phyloP scores from a whole-genome alignment of 495 filamentous ascomycete species.

The Daldinia bambusicola region DNA sequence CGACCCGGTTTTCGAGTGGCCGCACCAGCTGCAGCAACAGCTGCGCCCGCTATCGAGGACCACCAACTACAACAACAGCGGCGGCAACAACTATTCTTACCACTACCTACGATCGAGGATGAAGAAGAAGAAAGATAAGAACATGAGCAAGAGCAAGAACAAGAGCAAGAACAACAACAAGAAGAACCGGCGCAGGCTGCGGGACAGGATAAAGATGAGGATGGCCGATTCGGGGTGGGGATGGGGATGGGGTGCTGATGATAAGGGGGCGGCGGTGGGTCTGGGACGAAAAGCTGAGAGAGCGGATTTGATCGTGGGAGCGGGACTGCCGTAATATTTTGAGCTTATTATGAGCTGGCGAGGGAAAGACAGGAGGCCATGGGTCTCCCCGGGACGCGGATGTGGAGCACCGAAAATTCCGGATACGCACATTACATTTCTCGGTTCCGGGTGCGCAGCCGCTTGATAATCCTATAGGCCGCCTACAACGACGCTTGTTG shows the following conservation, averaged over 20 bases:
- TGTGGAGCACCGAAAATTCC: slow-evolving; percentile 4
- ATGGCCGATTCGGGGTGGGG: not conserved
- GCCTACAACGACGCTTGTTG: not conserved
- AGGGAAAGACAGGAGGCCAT: not conserved
- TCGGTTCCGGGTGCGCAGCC: slow-evolving; percentile 5
- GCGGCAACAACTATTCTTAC: no score
- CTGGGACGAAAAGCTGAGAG: not conserved
- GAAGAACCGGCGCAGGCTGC: not conserved
- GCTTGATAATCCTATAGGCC: not conserved
- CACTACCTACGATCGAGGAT: no score
- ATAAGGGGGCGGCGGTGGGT: not conserved
- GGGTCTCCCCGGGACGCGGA: slow-evolving; percentile 1
- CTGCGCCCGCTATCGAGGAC: slow-evolving; percentile 22
- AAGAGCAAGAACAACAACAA: not conserved
- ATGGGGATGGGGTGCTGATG: no score
- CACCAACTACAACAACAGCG: not conserved
- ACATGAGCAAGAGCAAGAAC: no score
- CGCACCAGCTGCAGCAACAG: slow-evolving; percentile 31
- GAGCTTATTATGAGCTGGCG: not conserved
- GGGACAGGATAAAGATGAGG: slow-evolving; percentile 1
- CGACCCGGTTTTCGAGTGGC: slow-evolving; percentile 35
- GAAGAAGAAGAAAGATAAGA: no score
- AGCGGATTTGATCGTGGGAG: not conserved
- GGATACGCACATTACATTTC: slow-evolving; percentile 5
- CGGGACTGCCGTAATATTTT: not conserved